Evolutionary conservation across 2,329 filamentous ascomycete species (phyloP).

Genomic region (Penicillium hesseltinei): DNA sequence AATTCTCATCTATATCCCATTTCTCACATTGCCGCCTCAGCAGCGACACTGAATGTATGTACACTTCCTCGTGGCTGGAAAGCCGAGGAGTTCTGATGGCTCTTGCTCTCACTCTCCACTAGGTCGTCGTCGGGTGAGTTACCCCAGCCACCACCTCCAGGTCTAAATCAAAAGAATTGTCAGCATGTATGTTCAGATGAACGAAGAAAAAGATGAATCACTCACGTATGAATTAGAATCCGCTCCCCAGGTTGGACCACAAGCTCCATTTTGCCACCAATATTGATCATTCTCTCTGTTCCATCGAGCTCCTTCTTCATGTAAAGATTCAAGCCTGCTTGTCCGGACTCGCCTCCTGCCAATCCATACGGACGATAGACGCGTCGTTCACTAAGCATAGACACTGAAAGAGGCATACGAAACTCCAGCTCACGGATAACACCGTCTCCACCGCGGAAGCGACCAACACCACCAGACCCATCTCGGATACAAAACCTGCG

Average conservation of each 20-base stretch:
- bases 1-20: neutral
- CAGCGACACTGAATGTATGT: constrained; percentile 8
- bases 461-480: constrained; percentile 63
- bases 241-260: constrained; percentile 31
- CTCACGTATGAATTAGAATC: constrained; percentile 28
- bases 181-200: neutral
- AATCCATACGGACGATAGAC: constrained; percentile 41
- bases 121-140: neutral
- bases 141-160: constrained; percentile 17
- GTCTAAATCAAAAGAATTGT: constrained; percentile 3
- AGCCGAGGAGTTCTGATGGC: neutral
- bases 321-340: constrained; percentile 79
- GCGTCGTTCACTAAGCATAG: constrained; percentile 23
- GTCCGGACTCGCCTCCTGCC: constrained; percentile 72
- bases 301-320: constrained; percentile 42
- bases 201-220: neutral
- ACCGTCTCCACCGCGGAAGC: constrained; percentile 70
- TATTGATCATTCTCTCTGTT: constrained; percentile 18
- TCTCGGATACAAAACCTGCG: constrained; percentile 64
- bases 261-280: constrained; percentile 23
- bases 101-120: neutral
- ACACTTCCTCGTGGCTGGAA: constrained; percentile 12
- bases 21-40: constrained; percentile 7
- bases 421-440: constrained; percentile 79
- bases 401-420: constrained; percentile 28